Evolutionary conservation across 139 green algal genomes (phyloP), one percentile per base, ranked within the genome.

Genomic region (Gonium pectorale): DNA sequence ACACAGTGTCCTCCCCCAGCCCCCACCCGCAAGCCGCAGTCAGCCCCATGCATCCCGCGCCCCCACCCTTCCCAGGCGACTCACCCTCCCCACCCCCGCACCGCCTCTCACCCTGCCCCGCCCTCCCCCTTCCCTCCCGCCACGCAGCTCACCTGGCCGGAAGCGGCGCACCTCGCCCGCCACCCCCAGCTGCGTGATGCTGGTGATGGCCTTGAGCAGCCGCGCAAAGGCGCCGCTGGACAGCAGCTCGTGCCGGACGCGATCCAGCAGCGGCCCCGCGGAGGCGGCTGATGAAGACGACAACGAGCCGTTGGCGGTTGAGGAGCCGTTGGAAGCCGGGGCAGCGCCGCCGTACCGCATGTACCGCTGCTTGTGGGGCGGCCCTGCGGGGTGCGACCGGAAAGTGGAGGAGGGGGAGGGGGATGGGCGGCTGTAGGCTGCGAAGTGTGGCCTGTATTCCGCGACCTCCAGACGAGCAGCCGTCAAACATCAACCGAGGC

Each of bases 351-450:
- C 37, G 86, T 92, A 95, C 7, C 41, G 54, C 74, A 97, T 51
- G 91, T 94, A 98, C 29, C 96, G 93, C 92, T 97, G 96, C 92
- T 97, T 98, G 88, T 98, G 94, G 1, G 91, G 87, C 8, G 95
- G 96, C 0, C 94, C 77, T 83, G 77, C 4, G 4, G 66, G 19
- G 87, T 22, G 72, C 13, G n/a, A n/a, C n/a, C n/a, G 19, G 73
- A 24, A 24, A 17, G 21, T 19, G 60, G 21, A 35, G 17, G 19
- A 15, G 19, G 49, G 49, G 17, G 19, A 15, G 19, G 49, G 49
- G 19, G 49, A 19, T 56, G 49, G 49, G 17, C 17, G 19, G 49
- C 17, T 15, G n/a, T n/a, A n/a, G n/a, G n/a, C n/a, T n/a, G n/a
- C n/a, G n/a, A n/a, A n/a, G n/a, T n/a, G n/a, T n/a, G n/a, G n/a